Conservation (phyloP, 768 basidiomycete species). For the Serendipita sp. region DNA sequence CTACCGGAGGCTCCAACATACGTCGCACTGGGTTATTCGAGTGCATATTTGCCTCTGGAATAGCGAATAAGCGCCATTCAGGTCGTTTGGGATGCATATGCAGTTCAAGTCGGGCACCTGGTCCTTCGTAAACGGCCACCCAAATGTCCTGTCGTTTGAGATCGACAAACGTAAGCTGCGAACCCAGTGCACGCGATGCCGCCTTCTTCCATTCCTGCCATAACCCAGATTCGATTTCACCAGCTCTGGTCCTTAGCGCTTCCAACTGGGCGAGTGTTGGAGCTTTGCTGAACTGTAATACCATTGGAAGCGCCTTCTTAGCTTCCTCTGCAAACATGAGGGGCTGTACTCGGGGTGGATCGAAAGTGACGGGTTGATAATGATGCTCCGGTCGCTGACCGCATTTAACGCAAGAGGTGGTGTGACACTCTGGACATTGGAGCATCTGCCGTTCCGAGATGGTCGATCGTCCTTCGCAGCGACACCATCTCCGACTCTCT, state of each 20-base stretch:
- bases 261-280: conserved; percentile 38
- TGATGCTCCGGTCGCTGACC: conserved; percentile 86
- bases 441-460: conserved; percentile 52
- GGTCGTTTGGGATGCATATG: conserved; percentile 58
- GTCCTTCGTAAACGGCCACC: conserved; percentile 63
- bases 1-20: conserved; percentile 59
- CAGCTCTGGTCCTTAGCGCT: conserved; percentile 26
- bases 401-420: conserved; percentile 69
- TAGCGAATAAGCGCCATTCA: conserved; percentile 76
- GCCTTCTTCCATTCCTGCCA: conserved; percentile 61
- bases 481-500: conserved; percentile 62
- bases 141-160: conserved; percentile 80
- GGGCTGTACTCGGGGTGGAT: conserved; percentile 50
- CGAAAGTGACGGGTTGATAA: conserved; percentile 37
- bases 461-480: conserved; percentile 77
- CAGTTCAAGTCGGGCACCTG: conserved; percentile 56
- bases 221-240: conserved; percentile 33
- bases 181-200: conserved; percentile 38
- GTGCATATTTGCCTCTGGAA: conserved; percentile 47
- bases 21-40: conserved; percentile 68
- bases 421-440: conserved; percentile 60
- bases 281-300: conserved; percentile 35
- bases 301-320: conserved; percentile 78
- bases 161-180: conserved; percentile 67
- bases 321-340: conserved; percentile 57